These are phyloP conservation scores for Paraphaeosphaeria minitans DNA, from an alignment of 2,329 filamentous ascomycete species.

Conservation along the genomic window DNA sequence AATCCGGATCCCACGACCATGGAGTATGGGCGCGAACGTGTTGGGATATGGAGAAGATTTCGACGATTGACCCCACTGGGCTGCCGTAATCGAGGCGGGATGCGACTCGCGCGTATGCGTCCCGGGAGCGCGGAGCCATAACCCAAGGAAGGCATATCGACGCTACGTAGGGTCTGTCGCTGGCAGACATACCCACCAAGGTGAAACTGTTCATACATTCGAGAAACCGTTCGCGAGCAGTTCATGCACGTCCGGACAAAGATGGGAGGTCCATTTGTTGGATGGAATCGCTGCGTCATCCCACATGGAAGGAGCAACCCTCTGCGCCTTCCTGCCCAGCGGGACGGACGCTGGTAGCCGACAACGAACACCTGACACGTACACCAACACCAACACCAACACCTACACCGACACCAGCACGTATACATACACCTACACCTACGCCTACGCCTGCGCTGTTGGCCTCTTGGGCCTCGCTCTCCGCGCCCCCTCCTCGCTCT, in stretches of 20 bases:
- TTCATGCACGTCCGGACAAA: not conserved
- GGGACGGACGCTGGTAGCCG: not conserved
- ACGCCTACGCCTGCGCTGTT: constrained; percentile 5
- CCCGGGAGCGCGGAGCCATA: not conserved
- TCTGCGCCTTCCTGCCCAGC: not conserved
- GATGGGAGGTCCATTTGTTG: not conserved
- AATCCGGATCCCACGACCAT: not conserved
- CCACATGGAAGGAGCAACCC: not conserved
- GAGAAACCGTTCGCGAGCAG: not conserved
- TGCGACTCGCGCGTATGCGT: not conserved
- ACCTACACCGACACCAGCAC: no score
- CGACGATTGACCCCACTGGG: not conserved
- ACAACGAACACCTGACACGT: constrained; percentile 8
- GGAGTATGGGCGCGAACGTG: not conserved
- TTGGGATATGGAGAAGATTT: not conserved
- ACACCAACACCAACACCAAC: no score
- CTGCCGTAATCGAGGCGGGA: not conserved
- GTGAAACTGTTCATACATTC: not conserved
- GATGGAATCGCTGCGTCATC: not conserved
- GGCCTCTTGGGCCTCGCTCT: constrained; percentile 4
- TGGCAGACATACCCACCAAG: not conserved
- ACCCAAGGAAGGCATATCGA: not conserved
- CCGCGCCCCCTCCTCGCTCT: constrained; percentile 3
- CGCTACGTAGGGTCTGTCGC: not conserved
- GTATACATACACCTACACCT: no score